A percentile compares a stretch with the other conserved stretches of the same genome.
These are phyloP conservation scores for Aristolochia contorta DNA, from an alignment of 164 flowering plant genomes.

Conservation along the genomic window DNA sequence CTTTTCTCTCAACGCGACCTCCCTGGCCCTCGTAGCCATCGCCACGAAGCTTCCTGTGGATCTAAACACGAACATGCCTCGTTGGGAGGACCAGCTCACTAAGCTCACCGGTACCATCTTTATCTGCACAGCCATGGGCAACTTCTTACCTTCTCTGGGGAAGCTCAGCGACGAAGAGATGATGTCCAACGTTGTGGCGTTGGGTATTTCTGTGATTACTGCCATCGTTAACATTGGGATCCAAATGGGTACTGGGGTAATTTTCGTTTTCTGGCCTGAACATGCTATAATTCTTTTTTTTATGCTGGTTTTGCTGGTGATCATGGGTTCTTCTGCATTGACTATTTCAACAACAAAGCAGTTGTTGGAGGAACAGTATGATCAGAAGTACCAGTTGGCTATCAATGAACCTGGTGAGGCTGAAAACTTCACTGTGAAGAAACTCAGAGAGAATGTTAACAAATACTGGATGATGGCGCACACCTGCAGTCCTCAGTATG, in stretches of 20 bases:
- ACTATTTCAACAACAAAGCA: neutral
- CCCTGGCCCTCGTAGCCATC: neutral
- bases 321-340: constrained; percentile 2
- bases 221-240: neutral
- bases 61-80: constrained; percentile 7
- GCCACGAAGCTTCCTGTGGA: constrained; percentile 4
- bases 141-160: constrained; percentile 7
- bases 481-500: constrained; percentile 51
- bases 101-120: constrained; percentile 12
- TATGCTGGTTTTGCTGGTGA: constrained; percentile 5
- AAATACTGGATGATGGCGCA: constrained; percentile 62
- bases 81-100: constrained; percentile 4
- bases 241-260: constrained; percentile 12
- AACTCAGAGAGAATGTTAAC: constrained; percentile 24
- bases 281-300: constrained; percentile 1
- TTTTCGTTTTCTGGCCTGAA: constrained; percentile 8
- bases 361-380: constrained; percentile 4
- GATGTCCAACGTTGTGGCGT: constrained; percentile 1
- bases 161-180: neutral
- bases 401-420: neutral
- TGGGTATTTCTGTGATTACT: constrained; percentile 5
- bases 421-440: constrained; percentile 6
- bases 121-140: constrained; percentile 3
- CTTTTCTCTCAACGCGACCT: constrained; percentile 6
- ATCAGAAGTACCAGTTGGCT: neutral